Evolutionary conservation across 208 protist species (phyloP).

Genomic region (Balamuthia mandrillaris): DNA sequence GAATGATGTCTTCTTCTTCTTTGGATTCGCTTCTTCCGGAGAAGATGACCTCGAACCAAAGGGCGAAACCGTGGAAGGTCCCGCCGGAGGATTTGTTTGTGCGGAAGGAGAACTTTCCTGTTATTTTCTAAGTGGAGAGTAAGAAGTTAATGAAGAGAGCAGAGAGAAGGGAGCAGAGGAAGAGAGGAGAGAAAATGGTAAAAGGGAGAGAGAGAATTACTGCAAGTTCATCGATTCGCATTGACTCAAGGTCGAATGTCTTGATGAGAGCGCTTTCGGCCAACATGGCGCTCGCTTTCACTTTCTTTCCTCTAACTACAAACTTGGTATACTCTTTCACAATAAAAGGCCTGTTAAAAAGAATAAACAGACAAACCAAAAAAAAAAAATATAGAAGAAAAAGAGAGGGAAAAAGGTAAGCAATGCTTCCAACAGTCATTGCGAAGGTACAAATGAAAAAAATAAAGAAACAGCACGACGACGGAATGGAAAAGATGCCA

Average conservation of each 20-base stretch:
- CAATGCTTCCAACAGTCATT: too few relatives aligned
- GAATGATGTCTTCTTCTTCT: neutral
- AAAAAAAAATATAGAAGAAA: neutral
- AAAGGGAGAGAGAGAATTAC: neutral
- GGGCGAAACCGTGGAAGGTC: neutral
- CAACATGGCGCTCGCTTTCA: neutral
- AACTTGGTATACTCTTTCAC: constrained; percentile 7
- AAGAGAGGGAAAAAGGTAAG: too few relatives aligned
- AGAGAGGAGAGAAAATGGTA: neutral
- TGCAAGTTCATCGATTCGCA: neutral
- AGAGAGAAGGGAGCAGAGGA: neutral
- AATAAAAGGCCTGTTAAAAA: neutral
- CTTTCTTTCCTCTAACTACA: neutral
- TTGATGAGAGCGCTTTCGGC: neutral
- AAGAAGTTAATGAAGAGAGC: neutral
- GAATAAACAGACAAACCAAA: neutral
- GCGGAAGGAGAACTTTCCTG: neutral
- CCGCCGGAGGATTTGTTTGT: neutral
- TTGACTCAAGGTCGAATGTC: neutral
- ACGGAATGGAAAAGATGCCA: too few relatives aligned
- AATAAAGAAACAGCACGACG: too few relatives aligned
- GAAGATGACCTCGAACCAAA: constrained; percentile 20
- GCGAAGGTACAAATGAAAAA: too few relatives aligned
- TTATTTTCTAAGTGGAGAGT: neutral
- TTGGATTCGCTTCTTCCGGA: neutral